These are phyloP conservation scores for Jatropha multifida DNA, from an alignment of 441 rosid species.

Conservation along the genomic window DNA sequence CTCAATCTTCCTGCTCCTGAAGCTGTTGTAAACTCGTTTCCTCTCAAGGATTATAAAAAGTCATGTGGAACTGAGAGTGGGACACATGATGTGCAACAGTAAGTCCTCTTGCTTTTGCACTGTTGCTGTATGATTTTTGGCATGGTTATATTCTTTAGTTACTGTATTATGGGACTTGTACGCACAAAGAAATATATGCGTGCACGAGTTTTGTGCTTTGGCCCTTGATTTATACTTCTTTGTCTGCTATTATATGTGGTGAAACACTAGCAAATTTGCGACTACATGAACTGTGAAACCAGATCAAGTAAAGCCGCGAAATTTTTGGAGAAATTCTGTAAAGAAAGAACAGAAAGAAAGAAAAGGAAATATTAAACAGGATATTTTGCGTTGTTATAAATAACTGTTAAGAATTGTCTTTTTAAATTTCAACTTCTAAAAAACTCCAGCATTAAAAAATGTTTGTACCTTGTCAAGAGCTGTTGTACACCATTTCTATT, in stretches of 20 bases:
- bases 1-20: conserved; percentile 57
- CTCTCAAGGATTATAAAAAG: conserved; percentile 49
- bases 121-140: background rate
- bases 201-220: background rate
- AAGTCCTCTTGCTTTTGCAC: conserved; percentile 27
- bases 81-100: conserved; percentile 46
- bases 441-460: too few species aligned
- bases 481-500: background rate
- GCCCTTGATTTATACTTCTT: too few species aligned
- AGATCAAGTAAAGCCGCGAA: background rate
- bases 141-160: background rate
- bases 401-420: too few species aligned
- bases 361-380: too few species aligned
- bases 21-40: conserved; percentile 62
- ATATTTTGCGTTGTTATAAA: too few species aligned
- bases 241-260: too few species aligned
- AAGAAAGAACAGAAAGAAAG: too few species aligned
- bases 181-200: background rate
- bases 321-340: too few species aligned
- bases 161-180: background rate
- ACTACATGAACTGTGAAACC: background rate
- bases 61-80: conserved; percentile 23
- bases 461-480: background rate
- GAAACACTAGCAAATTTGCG: background rate
- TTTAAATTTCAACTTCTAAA: too few species aligned